Evolutionary conservation across 2,329 filamentous ascomycete genomes (phyloP).

Genomic region (Beauveria sp.): DNA sequence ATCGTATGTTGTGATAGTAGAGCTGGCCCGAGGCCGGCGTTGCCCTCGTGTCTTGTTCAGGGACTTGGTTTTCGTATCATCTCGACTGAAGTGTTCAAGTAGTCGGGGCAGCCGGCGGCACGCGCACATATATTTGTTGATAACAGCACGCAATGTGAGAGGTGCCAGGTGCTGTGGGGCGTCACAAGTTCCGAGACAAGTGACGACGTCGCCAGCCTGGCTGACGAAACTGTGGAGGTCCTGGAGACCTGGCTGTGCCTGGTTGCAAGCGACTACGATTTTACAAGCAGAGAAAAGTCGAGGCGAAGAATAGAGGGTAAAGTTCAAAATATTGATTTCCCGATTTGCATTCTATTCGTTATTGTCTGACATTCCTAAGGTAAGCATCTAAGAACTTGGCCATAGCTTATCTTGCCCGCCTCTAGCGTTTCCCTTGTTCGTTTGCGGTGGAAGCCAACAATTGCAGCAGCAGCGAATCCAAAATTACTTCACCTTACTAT

Average conservation of each 20-base stretch:
- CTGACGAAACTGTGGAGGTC: not conserved
- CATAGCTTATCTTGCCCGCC: no score
- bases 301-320: no score
- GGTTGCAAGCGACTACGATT: no score
- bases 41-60: slow-evolving; percentile 7
- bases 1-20: slow-evolving; percentile 17
- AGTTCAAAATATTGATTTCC: not conserved
- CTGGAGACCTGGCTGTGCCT: no score
- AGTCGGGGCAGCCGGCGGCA: not conserved
- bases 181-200: not conserved
- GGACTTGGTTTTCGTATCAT: not conserved
- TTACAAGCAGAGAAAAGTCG: no score
- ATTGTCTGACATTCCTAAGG: no score
- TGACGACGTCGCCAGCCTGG: not conserved
- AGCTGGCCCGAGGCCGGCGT: slow-evolving; percentile 14
- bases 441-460: no score
- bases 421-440: no score
- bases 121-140: not conserved
- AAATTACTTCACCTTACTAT: no score
- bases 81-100: not conserved
- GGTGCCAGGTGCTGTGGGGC: not conserved
- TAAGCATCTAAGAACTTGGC: no score
- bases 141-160: not conserved
- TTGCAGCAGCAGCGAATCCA: no score
- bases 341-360: not conserved